phyloP scores from a whole-genome alignment of 257 asterid genomes.

The Ligustrum vulgare region DNA sequence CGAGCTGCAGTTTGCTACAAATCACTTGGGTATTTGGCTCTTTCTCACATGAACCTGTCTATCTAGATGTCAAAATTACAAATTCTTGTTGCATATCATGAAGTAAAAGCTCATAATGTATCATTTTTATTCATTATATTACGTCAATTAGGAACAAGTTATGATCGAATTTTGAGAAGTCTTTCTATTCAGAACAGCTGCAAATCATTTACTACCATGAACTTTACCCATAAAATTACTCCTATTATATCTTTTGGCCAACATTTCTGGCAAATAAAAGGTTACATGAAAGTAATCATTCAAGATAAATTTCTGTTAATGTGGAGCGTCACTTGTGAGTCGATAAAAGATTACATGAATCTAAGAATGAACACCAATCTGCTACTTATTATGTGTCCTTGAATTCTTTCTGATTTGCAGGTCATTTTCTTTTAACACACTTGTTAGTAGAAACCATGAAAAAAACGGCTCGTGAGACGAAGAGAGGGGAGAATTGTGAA shows the following conservation, averaged over 20 bases:
- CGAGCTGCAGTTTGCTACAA: constrained; percentile 88
- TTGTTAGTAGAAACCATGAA: constrained; percentile 78
- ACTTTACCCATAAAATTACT: background rate
- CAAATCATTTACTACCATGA: too few relatives aligned
- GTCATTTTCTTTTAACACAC: constrained; percentile 82
- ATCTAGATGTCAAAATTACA: background rate
- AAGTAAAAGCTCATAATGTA: too few relatives aligned
- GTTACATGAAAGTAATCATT: background rate
- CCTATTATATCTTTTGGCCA: too few relatives aligned
- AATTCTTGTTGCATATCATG: too few relatives aligned
- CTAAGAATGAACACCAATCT: background rate
- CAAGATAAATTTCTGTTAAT: background rate
- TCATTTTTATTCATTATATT: too few relatives aligned
- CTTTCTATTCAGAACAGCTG: too few relatives aligned
- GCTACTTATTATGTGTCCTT: background rate
- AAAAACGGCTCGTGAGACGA: constrained; percentile 59
- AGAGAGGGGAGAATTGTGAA: constrained; percentile 90
- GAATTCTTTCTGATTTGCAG: constrained; percentile 42
- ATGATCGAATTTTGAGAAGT: too few relatives aligned
- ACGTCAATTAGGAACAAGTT: too few relatives aligned
- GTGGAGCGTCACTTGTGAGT: background rate
- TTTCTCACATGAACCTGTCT: background rate
- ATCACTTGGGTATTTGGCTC: constrained; percentile 61
- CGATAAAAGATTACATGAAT: background rate
- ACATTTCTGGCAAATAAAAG: background rate